A percentile compares a stretch with the other conserved stretches of the same genome.
Evolutionary conservation across 495 filamentous ascomycete species (phyloP).

Genomic region (Penicillium soppii): DNA sequence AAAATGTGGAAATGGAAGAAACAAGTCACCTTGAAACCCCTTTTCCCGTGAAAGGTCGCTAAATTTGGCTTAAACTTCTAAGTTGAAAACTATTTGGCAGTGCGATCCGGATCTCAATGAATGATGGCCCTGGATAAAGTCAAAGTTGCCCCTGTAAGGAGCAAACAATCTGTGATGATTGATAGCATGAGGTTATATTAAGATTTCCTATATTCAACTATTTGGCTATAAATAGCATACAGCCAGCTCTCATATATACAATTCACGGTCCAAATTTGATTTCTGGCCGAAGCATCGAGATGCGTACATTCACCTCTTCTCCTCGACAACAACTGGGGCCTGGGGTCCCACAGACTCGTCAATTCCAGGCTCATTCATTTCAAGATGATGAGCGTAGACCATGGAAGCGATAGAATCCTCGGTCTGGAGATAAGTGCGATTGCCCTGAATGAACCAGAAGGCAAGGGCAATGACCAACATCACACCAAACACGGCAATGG

Average conservation of each 20-base stretch:
- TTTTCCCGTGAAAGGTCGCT: not conserved
- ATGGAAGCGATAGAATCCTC: slow-evolving; percentile 43
- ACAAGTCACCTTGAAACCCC: too few relatives aligned
- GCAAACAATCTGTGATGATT: too few relatives aligned
- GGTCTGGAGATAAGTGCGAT: slow-evolving; percentile 37
- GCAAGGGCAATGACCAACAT: slow-evolving; percentile 46
- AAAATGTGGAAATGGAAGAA: too few relatives aligned
- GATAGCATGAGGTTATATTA: too few relatives aligned
- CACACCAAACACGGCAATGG: slow-evolving; percentile 50
- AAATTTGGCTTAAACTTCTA: too few relatives aligned
- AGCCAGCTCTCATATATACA: not conserved
- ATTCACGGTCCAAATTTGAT: not conserved
- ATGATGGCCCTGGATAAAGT: too few relatives aligned
- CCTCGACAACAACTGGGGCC: not conserved
- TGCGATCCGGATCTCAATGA: too few relatives aligned
- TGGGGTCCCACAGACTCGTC: not conserved
- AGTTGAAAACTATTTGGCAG: too few relatives aligned
- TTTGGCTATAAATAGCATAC: too few relatives aligned
- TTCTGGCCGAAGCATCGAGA: too few relatives aligned
- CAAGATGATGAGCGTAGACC: slow-evolving; percentile 40
- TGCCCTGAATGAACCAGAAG: slow-evolving; percentile 45
- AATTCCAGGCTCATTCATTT: slow-evolving; percentile 13
- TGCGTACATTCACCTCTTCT: not conserved
- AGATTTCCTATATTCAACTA: too few relatives aligned
- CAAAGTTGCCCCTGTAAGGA: too few relatives aligned